Conservation (phyloP, 306 rosid species). For the Lotus japonicus region DNA sequence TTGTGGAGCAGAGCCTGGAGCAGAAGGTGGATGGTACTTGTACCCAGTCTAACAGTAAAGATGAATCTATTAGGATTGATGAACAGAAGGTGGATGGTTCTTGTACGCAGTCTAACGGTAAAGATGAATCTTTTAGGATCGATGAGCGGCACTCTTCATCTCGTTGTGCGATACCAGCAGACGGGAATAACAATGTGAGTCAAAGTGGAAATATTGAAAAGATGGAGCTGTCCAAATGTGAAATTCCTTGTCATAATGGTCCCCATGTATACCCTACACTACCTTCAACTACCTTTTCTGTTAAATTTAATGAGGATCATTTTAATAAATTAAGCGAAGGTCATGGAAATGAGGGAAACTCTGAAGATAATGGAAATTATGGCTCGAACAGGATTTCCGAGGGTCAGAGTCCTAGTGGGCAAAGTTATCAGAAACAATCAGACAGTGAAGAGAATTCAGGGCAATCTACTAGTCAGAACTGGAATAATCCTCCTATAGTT, state of each 20-base stretch:
- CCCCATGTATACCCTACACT: conserved; percentile 37
- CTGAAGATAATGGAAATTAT: conserved; percentile 38
- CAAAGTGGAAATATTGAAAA: conserved; percentile 31
- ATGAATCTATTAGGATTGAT: conserved; percentile 43
- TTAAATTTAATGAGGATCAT: conserved; percentile 25
- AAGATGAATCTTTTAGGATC: conserved; percentile 44
- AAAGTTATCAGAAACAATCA: conserved; percentile 47
- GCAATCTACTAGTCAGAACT: conserved; percentile 73
- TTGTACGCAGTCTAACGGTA: conserved; percentile 29
- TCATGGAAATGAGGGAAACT: conserved; percentile 21
- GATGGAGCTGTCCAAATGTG: conserved; percentile 38
- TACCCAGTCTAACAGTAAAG: conserved; percentile 29
- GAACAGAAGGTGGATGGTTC: conserved; percentile 35
- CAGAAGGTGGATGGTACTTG: conserved; percentile 31
- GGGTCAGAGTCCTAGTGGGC: conserved; percentile 41
- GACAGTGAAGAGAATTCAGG: conserved; percentile 66
- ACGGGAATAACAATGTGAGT: conserved; percentile 40
- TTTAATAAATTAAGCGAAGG: conserved; percentile 36
- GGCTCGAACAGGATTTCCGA: conserved; percentile 37
- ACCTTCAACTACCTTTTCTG: conserved; percentile 36
- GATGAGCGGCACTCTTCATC: conserved; percentile 40
- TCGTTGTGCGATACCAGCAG: conserved; percentile 34
- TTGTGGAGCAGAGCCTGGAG: conserved; percentile 28
- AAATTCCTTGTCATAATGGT: conserved; percentile 22
- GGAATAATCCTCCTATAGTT: conserved; percentile 34